Evolutionary conservation across 208 protist genomes (phyloP).

Genomic region (Trypanosoma vivax): DNA sequence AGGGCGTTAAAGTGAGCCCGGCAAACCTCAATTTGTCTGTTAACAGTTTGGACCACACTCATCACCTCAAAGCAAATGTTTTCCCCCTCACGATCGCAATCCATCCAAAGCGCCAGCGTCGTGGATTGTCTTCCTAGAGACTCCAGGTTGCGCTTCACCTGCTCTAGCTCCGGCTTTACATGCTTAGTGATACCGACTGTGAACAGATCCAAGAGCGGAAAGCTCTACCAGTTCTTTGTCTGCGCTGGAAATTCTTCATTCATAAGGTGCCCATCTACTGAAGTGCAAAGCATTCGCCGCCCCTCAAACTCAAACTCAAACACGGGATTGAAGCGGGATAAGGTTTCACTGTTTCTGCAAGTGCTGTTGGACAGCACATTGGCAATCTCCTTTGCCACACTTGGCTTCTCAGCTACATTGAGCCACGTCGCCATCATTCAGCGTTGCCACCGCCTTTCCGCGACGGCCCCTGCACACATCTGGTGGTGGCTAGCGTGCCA

Average conservation of each 20-base stretch:
- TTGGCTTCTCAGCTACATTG: constrained; percentile 95
- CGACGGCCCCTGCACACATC: not conserved
- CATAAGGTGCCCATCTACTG: constrained; percentile 96
- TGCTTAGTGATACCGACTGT: constrained; percentile 66
- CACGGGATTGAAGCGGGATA: constrained; percentile 77
- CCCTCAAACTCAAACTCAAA: constrained; percentile 72
- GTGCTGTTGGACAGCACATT: constrained; percentile 60
- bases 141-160: constrained; percentile 78
- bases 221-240: constrained; percentile 81
- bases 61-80: constrained; percentile 98
- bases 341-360: constrained; percentile 30
- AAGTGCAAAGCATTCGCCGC: constrained; percentile 93
- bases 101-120: constrained; percentile 92
- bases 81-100: constrained; percentile 96
- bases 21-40: constrained; percentile 43
- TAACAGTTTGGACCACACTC: constrained; percentile 43
- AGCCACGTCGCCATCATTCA: constrained; percentile 71
- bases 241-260: constrained; percentile 80
- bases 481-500: not conserved
- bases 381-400: constrained; percentile 87
- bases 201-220: constrained; percentile 89
- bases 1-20: constrained; percentile 91
- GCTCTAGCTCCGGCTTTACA: constrained; percentile 62
- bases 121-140: constrained; percentile 47
- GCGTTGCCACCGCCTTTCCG: not conserved